A percentile compares a stretch with the other conserved stretches of the same genome.
These are phyloP conservation scores for Cyberlindnera suaveolens DNA, from an alignment of 805 yeast genomes.

Conservation along the genomic window DNA sequence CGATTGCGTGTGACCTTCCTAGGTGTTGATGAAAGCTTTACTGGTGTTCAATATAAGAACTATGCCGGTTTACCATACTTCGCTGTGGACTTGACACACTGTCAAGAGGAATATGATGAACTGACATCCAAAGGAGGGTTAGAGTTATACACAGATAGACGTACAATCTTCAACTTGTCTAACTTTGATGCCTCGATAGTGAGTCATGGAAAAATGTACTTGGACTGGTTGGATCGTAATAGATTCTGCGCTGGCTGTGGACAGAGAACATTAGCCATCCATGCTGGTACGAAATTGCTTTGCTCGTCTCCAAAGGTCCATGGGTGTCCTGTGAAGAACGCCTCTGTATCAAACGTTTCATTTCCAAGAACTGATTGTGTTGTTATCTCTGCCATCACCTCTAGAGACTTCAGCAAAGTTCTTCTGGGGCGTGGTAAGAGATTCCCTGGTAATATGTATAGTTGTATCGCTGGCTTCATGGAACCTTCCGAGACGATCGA, in stretches of 20 bases:
- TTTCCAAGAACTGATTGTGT: conserved; percentile 94
- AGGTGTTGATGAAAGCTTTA: conserved; percentile 39
- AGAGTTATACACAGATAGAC: conserved; percentile 5
- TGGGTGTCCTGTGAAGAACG: conserved; percentile 32
- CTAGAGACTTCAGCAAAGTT: conserved; percentile 50
- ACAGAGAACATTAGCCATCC: conserved; percentile 45
- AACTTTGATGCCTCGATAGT: conserved; percentile 56
- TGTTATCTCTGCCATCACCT: conserved; percentile 73
- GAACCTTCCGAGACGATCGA: conserved; percentile 94
- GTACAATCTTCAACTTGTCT: conserved; percentile 17
- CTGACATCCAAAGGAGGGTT: background rate
- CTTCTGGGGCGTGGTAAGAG: conserved; percentile 69
- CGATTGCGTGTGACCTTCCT: conserved; percentile 38
- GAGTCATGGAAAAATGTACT: conserved; percentile 75
- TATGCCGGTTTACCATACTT: conserved; percentile 59
- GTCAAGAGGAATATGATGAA: background rate
- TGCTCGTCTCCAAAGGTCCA: conserved; percentile 32
- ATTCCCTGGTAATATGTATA: conserved; percentile 56
- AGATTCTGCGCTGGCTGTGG: conserved; percentile 91
- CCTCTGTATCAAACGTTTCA: conserved; percentile 63
- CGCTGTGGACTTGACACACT: conserved; percentile 45
- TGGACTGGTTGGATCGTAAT: conserved; percentile 79
- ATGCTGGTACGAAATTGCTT: conserved; percentile 58
- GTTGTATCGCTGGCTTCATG: conserved; percentile 92
- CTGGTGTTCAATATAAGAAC: conserved; percentile 34